phyloP scores from a whole-genome alignment of 2,329 filamentous ascomycete species.

The Calonectria crousiana region DNA sequence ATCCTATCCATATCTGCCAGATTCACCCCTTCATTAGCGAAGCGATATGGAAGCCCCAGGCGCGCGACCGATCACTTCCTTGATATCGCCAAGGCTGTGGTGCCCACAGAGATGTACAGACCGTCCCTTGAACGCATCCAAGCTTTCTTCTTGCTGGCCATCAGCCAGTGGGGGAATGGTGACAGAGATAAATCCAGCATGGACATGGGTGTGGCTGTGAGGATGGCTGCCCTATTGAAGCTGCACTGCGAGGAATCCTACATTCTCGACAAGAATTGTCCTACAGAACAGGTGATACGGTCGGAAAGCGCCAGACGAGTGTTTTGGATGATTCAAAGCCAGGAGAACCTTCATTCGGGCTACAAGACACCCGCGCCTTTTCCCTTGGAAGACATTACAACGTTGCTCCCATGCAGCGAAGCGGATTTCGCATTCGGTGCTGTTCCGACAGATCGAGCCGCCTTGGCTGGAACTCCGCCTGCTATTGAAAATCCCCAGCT shows the following conservation, averaged over 20 bases:
- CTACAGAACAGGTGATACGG: slow-evolving; percentile 45
- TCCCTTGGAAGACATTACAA: slow-evolving; percentile 50
- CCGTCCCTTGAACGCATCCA: slow-evolving; percentile 46
- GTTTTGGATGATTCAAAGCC: slow-evolving; percentile 54
- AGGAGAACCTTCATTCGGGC: slow-evolving; percentile 53
- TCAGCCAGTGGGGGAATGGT: slow-evolving; percentile 50
- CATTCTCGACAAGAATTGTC: slow-evolving; percentile 37
- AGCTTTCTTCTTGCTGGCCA: slow-evolving; percentile 48
- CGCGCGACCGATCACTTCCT: slow-evolving; percentile 47
- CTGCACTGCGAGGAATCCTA: slow-evolving; percentile 54
- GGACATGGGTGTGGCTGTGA: slow-evolving; percentile 53
- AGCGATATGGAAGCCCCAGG: slow-evolving; percentile 38
- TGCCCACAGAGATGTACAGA: slow-evolving; percentile 45
- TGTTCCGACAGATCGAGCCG: slow-evolving; percentile 45
- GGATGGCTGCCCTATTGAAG: slow-evolving; percentile 50
- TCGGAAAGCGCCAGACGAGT: slow-evolving; percentile 50
- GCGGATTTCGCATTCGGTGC: slow-evolving; percentile 52
- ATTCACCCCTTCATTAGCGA: slow-evolving; percentile 45
- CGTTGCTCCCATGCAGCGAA: slow-evolving; percentile 52
- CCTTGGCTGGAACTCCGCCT: slow-evolving; percentile 48
- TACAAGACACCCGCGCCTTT: slow-evolving; percentile 49
- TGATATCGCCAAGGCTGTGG: slow-evolving; percentile 38
- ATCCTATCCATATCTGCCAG: slow-evolving; percentile 48
- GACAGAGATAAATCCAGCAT: slow-evolving; percentile 48
- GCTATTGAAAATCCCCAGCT: slow-evolving; percentile 41